Evolutionary conservation across 176 grass and related monocot genomes (phyloP).

Genomic region (Oryza coarctata): DNA sequence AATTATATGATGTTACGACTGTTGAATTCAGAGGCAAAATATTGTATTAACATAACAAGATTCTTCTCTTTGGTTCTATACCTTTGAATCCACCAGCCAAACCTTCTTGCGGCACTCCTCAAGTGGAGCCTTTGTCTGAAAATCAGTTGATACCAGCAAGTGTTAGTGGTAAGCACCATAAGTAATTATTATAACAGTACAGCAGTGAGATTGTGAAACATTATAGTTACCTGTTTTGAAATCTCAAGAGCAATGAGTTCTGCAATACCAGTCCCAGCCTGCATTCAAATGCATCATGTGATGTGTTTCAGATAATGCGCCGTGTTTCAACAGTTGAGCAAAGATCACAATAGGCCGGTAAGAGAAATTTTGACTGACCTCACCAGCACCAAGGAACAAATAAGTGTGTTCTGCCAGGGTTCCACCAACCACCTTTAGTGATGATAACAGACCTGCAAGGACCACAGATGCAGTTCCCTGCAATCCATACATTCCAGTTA

Average conservation of each 20-base stretch:
- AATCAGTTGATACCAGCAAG: constrained; percentile 35
- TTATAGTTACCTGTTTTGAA: constrained; percentile 74
- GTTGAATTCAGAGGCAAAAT: constrained; percentile 31
- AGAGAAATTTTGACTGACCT: constrained; percentile 54
- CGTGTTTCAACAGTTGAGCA: neutral
- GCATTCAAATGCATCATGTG: constrained; percentile 34
- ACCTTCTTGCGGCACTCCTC: constrained; percentile 93
- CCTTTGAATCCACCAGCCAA: constrained; percentile 97
- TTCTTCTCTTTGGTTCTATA: constrained; percentile 29
- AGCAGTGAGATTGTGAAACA: constrained; percentile 12
- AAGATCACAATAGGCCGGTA: neutral
- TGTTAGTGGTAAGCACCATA: constrained; percentile 6
- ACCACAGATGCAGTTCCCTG: constrained; percentile 99
- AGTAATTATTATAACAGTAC: neutral
- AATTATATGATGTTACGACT: constrained; percentile 26
- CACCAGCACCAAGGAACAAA: constrained; percentile 98
- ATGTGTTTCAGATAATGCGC: constrained; percentile 25
- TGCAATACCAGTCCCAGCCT: constrained; percentile 99
- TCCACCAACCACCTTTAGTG: constrained; percentile 77
- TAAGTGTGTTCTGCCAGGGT: constrained; percentile 93
- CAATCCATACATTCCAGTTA: constrained; percentile 36
- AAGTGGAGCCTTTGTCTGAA: constrained; percentile 76
- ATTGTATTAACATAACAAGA: neutral
- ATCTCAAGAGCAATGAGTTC: constrained; percentile 98
- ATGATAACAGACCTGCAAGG: constrained; percentile 84